Evolutionary conservation across 352 stramenopile genomes (phyloP), one percentile per base, ranked within the genome.

Genomic region (Phytophthora sojae): DNA sequence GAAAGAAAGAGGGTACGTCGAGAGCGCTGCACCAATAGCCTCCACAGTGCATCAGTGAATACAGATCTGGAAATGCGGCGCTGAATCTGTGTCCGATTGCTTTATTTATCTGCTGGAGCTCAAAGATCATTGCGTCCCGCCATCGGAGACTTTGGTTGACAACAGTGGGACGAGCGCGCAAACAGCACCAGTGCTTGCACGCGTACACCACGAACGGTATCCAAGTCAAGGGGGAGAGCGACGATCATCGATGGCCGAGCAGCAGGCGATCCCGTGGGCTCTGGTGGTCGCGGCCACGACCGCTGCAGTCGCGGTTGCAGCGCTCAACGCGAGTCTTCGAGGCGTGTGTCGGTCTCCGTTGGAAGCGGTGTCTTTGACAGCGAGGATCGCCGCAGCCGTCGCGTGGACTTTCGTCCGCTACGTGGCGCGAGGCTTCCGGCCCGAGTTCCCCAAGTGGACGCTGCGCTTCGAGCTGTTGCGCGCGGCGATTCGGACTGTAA

Each of bases 371-470:
- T 49, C 39, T 37, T 53, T 80, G 9, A 39, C 57, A 17, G 61
- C 26, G 26, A 63, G n/a, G 49, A 44, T 79, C 17, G 7, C 35
- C 19, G 21, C 23, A 17, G 52, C 71, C 17, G 6, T 73, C 29
- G 39, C 26, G 7, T 49, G 32, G 51, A 75, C 71, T 4, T 17
- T 70, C n/a, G 57, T 25, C 39, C 11, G 26, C 37, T 80, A 74
- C 51, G 47, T 73, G 3, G 42, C 17, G 6, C 69, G 81, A 29
- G 75, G 75, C 11, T 79, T 65, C 42, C 56, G 37, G 8, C 75
- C 79, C 3, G 44, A 66, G 15, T 85, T 82, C 45, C 56, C 64
- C 8, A 71, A 80, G 56, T 87, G 77, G 81, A 87, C 79, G 35
- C 61, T 89, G 23, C 32, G 45, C 12, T 89, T 79, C 42, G 81